Conservation (phyloP, 768 basidiomycete genomes). For the Cytidiella melzeri region DNA sequence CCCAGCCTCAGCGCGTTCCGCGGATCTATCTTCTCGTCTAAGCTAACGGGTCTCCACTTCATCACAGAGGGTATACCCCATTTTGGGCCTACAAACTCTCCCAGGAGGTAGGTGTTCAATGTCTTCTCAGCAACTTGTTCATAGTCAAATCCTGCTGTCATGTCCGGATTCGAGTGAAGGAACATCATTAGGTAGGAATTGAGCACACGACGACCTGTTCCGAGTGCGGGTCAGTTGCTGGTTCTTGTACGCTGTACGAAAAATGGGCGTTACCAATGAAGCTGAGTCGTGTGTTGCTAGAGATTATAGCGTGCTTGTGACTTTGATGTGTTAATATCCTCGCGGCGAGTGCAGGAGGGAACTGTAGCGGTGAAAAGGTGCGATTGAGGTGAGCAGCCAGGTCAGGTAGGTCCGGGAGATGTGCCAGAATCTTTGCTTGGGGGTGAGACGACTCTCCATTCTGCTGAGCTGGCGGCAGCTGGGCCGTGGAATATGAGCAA, state of each 20-base stretch:
- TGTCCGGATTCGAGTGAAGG: slow-evolving; percentile 45
- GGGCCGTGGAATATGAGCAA: slow-evolving; percentile 4
- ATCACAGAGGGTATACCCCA: slow-evolving; percentile 73
- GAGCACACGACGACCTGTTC: slow-evolving; percentile 67
- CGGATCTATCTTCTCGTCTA: slow-evolving; percentile 18
- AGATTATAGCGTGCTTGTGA: slow-evolving; percentile 55
- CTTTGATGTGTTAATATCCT: slow-evolving; percentile 76
- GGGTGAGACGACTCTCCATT: background rate
- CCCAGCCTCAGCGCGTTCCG: slow-evolving; percentile 1
- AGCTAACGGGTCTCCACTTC: slow-evolving; percentile 61
- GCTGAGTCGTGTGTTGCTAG: slow-evolving; percentile 66
- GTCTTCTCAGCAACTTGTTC: slow-evolving; percentile 51
- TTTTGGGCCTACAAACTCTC: slow-evolving; percentile 65
- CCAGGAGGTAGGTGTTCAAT: slow-evolving; percentile 65
- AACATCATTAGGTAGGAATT: slow-evolving; percentile 72
- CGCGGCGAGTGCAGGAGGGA: slow-evolving; percentile 63
- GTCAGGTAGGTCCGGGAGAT: slow-evolving; percentile 5
- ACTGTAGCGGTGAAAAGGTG: slow-evolving; percentile 60
- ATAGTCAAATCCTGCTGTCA: slow-evolving; percentile 46
- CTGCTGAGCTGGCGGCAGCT: background rate
- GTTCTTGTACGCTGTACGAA: background rate
- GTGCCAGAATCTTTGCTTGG: background rate
- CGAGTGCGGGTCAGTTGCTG: background rate
- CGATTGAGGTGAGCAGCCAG: slow-evolving; percentile 52
- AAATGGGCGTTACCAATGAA: slow-evolving; percentile 58